Evolutionary conservation across 495 filamentous ascomycete genomes (phyloP).

Genomic region (Aspergillus bridgeri): DNA sequence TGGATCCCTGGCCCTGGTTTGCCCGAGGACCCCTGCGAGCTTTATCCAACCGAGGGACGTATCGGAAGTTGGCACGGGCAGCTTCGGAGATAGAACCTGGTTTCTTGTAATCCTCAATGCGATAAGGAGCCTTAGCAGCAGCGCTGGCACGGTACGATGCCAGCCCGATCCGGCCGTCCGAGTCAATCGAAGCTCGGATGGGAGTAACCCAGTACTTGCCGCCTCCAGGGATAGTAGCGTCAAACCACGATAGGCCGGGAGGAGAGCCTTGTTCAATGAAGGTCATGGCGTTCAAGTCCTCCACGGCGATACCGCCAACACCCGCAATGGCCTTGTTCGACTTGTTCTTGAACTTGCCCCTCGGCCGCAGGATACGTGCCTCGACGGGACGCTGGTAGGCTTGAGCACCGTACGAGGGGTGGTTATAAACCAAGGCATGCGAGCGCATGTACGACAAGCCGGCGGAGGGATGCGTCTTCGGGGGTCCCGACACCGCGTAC

Average conservation of each 20-base stretch:
- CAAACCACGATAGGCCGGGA: slow-evolving; percentile 45
- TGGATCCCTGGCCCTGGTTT: neutral
- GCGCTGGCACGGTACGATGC: slow-evolving; percentile 41
- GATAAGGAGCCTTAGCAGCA: slow-evolving; percentile 50
- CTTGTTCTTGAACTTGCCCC: slow-evolving; percentile 36
- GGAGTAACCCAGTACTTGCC: slow-evolving; percentile 62
- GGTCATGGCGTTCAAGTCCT: slow-evolving; percentile 41
- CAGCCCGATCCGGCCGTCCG: slow-evolving; percentile 57
- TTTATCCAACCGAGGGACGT: slow-evolving; percentile 35
- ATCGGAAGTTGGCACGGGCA: slow-evolving; percentile 21
- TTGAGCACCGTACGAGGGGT: slow-evolving; percentile 80
- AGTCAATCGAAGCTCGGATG: slow-evolving; percentile 52
- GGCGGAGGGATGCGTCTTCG: slow-evolving; percentile 85
- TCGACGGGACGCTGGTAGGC: slow-evolving; percentile 56
- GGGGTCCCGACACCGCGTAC: slow-evolving; percentile 62
- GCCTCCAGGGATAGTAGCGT: slow-evolving; percentile 61
- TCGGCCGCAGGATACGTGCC: slow-evolving; percentile 61
- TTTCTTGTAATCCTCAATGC: slow-evolving; percentile 36
- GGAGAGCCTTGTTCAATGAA: slow-evolving; percentile 32
- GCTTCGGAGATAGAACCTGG: slow-evolving; percentile 23
- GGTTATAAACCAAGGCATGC: slow-evolving; percentile 65
- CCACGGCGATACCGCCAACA: slow-evolving; percentile 49
- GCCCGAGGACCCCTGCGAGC: slow-evolving; percentile 4
- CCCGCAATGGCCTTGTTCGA: slow-evolving; percentile 41
- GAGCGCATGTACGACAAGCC: slow-evolving; percentile 84